A percentile compares a stretch with the other conserved stretches of the same genome.
Evolutionary conservation across 495 filamentous ascomycete species (phyloP).

Genomic region (Echria macrotheca): DNA sequence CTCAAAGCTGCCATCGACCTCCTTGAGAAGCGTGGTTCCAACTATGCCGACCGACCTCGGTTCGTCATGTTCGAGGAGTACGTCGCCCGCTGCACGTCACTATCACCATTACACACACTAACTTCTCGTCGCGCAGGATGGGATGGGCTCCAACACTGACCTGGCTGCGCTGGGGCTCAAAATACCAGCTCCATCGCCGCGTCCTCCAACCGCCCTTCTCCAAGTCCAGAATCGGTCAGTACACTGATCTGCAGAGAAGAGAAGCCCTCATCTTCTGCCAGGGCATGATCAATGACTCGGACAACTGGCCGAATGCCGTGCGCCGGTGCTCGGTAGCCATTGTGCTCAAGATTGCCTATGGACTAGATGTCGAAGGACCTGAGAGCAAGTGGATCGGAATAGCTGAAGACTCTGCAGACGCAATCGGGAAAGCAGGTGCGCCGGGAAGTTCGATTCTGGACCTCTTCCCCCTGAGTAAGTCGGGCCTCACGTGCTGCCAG

Average conservation of each 20-base stretch:
- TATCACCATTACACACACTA: no score
- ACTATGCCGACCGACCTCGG: conserved; percentile 40
- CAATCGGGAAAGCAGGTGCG: conserved; percentile 39
- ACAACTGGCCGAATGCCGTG: conserved; percentile 21
- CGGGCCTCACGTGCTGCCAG: background rate
- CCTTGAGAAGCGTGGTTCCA: conserved; percentile 39
- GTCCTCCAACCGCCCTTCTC: conserved; percentile 37
- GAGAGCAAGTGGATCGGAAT: conserved; percentile 40
- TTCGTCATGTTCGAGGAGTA: conserved; percentile 47
- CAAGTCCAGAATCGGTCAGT: conserved; percentile 30
- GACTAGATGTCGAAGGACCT: conserved; percentile 35
- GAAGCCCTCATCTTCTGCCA: conserved; percentile 30
- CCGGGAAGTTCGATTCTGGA: conserved; percentile 44
- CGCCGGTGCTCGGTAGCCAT: conserved; percentile 27
- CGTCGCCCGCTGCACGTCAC: no score
- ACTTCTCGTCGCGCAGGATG: no score
- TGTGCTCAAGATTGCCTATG: conserved; percentile 39
- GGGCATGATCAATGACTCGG: conserved; percentile 20
- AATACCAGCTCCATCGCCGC: conserved; percentile 41
- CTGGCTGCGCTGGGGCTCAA: conserved; percentile 42
- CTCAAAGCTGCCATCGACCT: conserved; percentile 35
- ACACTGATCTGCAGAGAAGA: conserved; percentile 27
- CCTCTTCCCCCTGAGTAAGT: conserved; percentile 34
- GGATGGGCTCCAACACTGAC: conserved; percentile 44
- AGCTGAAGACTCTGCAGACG: conserved; percentile 38